Evolutionary conservation across 2,329 filamentous ascomycete species (phyloP).

Genomic region (Cladorrhinum sp.): DNA sequence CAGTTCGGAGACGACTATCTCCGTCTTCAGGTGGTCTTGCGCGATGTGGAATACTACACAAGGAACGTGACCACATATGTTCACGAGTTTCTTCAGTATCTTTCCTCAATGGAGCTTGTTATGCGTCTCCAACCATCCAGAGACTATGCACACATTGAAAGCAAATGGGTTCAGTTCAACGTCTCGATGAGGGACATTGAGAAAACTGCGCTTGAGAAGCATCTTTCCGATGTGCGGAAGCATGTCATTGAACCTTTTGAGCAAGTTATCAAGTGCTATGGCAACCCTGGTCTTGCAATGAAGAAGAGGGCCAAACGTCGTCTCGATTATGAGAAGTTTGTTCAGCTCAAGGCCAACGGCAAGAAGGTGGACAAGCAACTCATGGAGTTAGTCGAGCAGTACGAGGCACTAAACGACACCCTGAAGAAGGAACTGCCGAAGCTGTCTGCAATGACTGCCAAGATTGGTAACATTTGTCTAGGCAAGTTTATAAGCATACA

Average conservation of each 20-base stretch:
- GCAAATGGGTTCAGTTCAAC: constrained; percentile 91
- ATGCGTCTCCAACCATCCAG: constrained; percentile 69
- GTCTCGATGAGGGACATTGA: constrained; percentile 83
- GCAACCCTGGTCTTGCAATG: constrained; percentile 83
- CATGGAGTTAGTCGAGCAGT: constrained; percentile 80
- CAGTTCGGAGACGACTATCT: constrained; percentile 91
- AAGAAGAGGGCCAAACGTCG: constrained; percentile 93
- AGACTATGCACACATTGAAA: constrained; percentile 76
- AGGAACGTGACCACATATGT: constrained; percentile 78
- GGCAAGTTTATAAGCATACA: constrained; percentile 83
- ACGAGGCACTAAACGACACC: constrained; percentile 86
- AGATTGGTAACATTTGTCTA: constrained; percentile 78
- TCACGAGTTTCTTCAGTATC: constrained; percentile 74
- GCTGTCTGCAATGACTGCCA: constrained; percentile 76
- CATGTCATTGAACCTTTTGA: constrained; percentile 71
- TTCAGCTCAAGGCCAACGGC: constrained; percentile 72
- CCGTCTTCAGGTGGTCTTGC: constrained; percentile 84
- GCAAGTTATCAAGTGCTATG: constrained; percentile 52
- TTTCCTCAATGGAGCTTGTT: constrained; percentile 78
- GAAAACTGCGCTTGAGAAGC: constrained; percentile 76
- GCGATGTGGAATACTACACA: constrained; percentile 91
- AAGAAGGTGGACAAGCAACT: constrained; percentile 88
- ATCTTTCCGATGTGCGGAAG: constrained; percentile 70
- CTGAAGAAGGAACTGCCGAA: constrained; percentile 88
- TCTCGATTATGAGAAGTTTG: constrained; percentile 79